These are phyloP conservation scores for Hemileccinum impolitum DNA, from an alignment of 768 basidiomycete species.

Conservation along the genomic window DNA sequence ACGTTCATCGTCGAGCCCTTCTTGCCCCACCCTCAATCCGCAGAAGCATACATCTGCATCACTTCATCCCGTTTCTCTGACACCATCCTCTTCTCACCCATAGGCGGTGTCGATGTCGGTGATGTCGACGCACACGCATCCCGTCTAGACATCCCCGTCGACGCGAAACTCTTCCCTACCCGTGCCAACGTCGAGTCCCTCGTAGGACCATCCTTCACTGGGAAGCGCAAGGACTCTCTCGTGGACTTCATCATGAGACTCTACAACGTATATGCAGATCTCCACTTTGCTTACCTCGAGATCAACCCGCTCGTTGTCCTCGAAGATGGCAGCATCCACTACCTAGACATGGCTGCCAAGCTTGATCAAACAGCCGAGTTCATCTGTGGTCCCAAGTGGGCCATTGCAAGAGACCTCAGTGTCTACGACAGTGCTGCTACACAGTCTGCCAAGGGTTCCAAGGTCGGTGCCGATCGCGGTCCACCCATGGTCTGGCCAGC, in stretches of 20 bases:
- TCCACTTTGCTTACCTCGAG: slow-evolving; percentile 99
- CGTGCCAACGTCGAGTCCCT: slow-evolving; percentile 79
- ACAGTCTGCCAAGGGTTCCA: slow-evolving; percentile 35
- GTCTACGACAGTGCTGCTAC: slow-evolving; percentile 55
- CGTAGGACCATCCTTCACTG: slow-evolving; percentile 72
- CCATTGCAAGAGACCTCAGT: slow-evolving; percentile 87
- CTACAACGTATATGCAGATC: slow-evolving; percentile 96
- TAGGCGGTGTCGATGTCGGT: slow-evolving; percentile 97
- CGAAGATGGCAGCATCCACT: slow-evolving; percentile 79
- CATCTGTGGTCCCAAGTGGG: slow-evolving; percentile 98
- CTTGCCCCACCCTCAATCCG: slow-evolving; percentile 88
- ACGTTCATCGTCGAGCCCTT: slow-evolving; percentile 99
- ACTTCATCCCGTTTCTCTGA: slow-evolving; percentile 94
- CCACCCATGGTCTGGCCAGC: slow-evolving; percentile 97
- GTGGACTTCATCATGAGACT: slow-evolving; percentile 93
- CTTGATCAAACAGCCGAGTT: slow-evolving; percentile 99
- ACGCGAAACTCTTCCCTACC: slow-evolving; percentile 65
- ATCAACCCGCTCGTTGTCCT: slow-evolving; percentile 98
- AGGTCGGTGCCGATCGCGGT: slow-evolving; percentile 85
- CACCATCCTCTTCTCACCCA: slow-evolving; percentile 96
- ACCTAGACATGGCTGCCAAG: slow-evolving; percentile 99
- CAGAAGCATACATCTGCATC: slow-evolving; percentile 98
- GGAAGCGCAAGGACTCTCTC: slow-evolving; percentile 83
- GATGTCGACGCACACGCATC: slow-evolving; percentile 98
- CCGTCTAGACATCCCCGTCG: slow-evolving; percentile 79